Percentiles rank a stretch among this genome's conserved stretches.
Conservation (phyloP, 1,139 yeast species). For the Wickerhamiella pararugosa region DNA sequence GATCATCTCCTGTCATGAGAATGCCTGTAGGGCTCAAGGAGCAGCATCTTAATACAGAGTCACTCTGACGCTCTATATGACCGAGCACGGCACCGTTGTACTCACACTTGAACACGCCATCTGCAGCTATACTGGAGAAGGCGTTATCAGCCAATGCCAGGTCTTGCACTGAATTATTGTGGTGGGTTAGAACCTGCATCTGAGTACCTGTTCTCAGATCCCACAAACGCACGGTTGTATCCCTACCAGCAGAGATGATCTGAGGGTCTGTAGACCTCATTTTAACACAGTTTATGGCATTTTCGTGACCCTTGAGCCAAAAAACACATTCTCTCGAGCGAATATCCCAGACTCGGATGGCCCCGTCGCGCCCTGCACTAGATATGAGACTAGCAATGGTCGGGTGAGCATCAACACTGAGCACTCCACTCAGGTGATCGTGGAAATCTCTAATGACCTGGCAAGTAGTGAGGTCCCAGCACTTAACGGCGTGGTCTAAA, state of each 20-base stretch:
- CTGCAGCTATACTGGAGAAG: conserved; percentile 50
- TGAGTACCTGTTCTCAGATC: conserved; percentile 61
- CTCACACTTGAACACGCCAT: conserved; percentile 41
- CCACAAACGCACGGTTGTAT: conserved; percentile 76
- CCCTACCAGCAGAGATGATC: conserved; percentile 68
- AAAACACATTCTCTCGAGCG: conserved; percentile 63
- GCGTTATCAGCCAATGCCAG: conserved; percentile 77
- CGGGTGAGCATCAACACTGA: conserved; percentile 73
- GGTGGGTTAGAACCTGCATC: conserved; percentile 57
- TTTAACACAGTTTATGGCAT: conserved; percentile 54
- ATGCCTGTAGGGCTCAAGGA: conserved; percentile 51
- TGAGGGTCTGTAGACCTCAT: conserved; percentile 73
- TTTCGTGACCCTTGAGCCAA: conserved; percentile 69
- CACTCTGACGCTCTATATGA: conserved; percentile 23
- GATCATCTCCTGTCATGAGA: conserved; percentile 71
- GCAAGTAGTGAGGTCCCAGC: conserved; percentile 92
- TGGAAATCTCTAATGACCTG: conserved; percentile 74
- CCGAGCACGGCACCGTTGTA: conserved; percentile 22
- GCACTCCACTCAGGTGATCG: conserved; percentile 88
- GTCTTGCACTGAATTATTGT: conserved; percentile 71
- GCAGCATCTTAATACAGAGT: conserved; percentile 48
- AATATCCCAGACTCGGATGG: conserved; percentile 86
- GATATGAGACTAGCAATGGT: conserved; percentile 61
- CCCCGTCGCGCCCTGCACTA: conserved; percentile 83
- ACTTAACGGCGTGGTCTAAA: conserved; percentile 86